Base-by-base conservation (phyloP, 2,329 filamentous ascomycete species). In the Mollisiaceae sp. region DNA sequence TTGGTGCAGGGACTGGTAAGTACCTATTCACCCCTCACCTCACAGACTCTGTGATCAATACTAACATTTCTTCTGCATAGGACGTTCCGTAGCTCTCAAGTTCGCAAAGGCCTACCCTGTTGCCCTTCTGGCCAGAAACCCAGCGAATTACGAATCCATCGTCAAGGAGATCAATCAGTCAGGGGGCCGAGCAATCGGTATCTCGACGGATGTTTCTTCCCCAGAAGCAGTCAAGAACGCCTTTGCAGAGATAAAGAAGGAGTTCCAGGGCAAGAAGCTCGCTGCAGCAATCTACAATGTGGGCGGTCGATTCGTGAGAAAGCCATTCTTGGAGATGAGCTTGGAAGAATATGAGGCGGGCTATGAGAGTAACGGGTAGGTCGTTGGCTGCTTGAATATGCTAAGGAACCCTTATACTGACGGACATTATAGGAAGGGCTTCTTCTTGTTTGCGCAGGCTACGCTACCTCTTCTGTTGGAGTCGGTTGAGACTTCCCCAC, bases 391-490 rank as follows among this genome's bases (percentile, higher is more conserved):
- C 24, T 32, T 4, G 1, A 58, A 11, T 43, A 11, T 41, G 39
- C 56, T 36, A 14, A 36, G 32, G 12, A 15, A 1, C 15, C 20
- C 15, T 27, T 20, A 27, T 54, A 18, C 22, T 57, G 35, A 57
- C 32, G 32, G 22, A 32, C 0, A 57, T 15, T 50, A 24, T 60
- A 74, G 72, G 50, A 71, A 65, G 32, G 92, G 92, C 14, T 89
- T 91, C 35, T 93, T 92, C 77, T 79, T 89, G 72, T 97, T 97
- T 77, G 87, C 91, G 0, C 89, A 94, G 76, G 82, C 83, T 2
- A 81, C 86, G 0, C 79, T 97, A 0, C 93, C 93, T 0, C 82
- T 89, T 0, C 85, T 97, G 1, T 83, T 94, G 1, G 82, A 87
- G 24, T 82, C 88, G 0, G 84, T 87, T 0, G 72, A 77, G 39